These are phyloP conservation scores for Kodamaea kaohsiungensis DNA, from an alignment of 805 yeast species.

Conservation along the genomic window DNA sequence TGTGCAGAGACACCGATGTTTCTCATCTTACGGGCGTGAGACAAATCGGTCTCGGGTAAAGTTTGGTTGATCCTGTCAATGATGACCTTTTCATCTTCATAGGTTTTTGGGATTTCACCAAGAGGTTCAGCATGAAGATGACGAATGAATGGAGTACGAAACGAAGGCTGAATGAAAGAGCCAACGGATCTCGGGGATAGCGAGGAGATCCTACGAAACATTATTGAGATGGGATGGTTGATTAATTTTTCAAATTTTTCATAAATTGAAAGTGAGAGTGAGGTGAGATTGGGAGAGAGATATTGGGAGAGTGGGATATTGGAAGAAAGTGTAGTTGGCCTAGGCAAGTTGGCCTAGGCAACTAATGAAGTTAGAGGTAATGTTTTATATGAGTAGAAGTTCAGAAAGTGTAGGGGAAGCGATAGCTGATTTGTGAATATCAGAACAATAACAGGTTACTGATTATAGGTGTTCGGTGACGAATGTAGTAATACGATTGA, in stretches of 20 bases:
- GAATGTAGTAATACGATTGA: too few species aligned
- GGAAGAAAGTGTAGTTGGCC: too few species aligned
- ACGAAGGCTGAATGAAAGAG: background rate
- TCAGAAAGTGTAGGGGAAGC: too few species aligned
- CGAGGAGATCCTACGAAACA: conserved; percentile 4
- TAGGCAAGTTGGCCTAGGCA: too few species aligned
- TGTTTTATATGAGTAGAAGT: too few species aligned
- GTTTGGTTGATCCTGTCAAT: conserved; percentile 56
- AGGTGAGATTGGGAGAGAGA: background rate
- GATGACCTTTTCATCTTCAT: conserved; percentile 72
- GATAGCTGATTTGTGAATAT: too few species aligned
- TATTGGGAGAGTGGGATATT: too few species aligned
- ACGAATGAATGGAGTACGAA: conserved; percentile 1
- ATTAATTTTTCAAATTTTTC: background rate
- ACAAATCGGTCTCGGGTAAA: conserved; percentile 53
- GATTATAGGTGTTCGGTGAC: too few species aligned
- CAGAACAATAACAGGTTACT: too few species aligned
- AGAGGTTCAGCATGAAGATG: conserved; percentile 6
- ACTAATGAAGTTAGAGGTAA: too few species aligned
- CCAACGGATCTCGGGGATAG: conserved; percentile 6
- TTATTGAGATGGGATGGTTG: background rate
- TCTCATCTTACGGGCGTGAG: conserved; percentile 63
- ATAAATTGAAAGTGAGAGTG: background rate
- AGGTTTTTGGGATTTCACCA: conserved; percentile 39
- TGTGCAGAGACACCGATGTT: conserved; percentile 98